These are phyloP conservation scores for Clonostachys rosea DNA, from an alignment of 2,329 filamentous ascomycete species.

Conservation along the genomic window DNA sequence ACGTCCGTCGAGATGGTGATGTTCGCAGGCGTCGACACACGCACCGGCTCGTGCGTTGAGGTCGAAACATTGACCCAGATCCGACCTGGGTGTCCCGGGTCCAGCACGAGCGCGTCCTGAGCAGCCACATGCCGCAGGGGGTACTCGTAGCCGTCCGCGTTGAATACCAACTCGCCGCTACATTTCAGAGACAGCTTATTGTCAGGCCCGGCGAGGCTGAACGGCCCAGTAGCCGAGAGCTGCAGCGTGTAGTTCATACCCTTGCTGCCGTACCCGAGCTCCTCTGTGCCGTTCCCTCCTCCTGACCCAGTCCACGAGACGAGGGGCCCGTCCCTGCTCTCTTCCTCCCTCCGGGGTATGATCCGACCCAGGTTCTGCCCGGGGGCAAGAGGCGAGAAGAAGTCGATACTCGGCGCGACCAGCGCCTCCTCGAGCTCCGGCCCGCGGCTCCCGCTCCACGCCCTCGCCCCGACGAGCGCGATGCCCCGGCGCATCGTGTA, in stretches of 20 bases:
- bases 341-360: constrained; percentile 2
- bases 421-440: constrained; percentile 15
- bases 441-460: constrained; percentile 33
- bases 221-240: constrained; percentile 30
- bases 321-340: constrained; percentile 8
- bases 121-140: constrained; percentile 39
- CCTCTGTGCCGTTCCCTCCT: background rate
- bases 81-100: constrained; percentile 39
- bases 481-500: constrained; percentile 39
- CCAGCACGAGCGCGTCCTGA: constrained; percentile 38
- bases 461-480: constrained; percentile 34
- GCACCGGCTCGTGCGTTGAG: constrained; percentile 35
- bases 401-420: constrained; percentile 23
- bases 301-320: constrained; percentile 21
- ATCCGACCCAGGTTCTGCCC: constrained; percentile 37
- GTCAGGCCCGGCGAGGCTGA: constrained; percentile 36
- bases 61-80: constrained; percentile 45
- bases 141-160: constrained; percentile 36
- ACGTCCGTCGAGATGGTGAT: constrained; percentile 37
- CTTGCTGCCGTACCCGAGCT: constrained; percentile 30
- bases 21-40: constrained; percentile 19
- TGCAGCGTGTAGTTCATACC: constrained; percentile 38
- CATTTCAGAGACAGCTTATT: constrained; percentile 27
- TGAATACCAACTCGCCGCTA: constrained; percentile 31
- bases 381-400: constrained; percentile 28